Evolutionary conservation across 352 stramenopile species (phyloP).

Genomic region (Globisporangium barbulae): DNA sequence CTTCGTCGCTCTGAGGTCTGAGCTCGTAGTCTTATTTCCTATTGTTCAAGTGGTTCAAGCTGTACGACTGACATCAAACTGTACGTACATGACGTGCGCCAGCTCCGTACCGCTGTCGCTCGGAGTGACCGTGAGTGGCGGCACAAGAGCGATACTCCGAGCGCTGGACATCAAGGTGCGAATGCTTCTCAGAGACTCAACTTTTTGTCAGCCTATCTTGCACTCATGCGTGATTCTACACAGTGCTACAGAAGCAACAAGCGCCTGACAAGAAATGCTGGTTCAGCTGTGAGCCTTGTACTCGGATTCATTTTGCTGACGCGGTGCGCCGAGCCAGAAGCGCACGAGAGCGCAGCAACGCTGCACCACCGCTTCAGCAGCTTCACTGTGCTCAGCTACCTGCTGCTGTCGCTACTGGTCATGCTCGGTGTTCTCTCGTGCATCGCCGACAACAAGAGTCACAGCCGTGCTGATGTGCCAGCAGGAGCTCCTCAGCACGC

Average conservation of each 20-base stretch:
- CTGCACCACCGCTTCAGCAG: conserved; percentile 17
- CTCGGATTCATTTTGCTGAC: conserved; percentile 9
- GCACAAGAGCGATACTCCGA: conserved; percentile 11
- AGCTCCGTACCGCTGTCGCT: conserved; percentile 23
- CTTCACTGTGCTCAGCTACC: conserved; percentile 9
- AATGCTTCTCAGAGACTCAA: background rate
- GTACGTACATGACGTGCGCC: background rate
- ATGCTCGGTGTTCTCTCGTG: conserved; percentile 22
- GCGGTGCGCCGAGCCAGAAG: background rate
- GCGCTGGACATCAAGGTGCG: conserved; percentile 8
- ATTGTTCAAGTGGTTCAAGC: background rate
- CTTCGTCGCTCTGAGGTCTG: conserved; percentile 21
- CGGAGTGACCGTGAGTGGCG: conserved; percentile 6
- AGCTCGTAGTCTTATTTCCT: no score
- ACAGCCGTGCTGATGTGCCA: background rate
- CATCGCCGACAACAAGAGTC: conserved; percentile 15
- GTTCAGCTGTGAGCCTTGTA: conserved; percentile 2
- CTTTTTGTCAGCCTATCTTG: background rate
- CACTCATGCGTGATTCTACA: background rate
- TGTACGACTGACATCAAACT: no score
- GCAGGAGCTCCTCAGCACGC: background rate
- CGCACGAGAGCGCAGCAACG: background rate
- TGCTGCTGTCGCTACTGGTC: conserved; percentile 17
- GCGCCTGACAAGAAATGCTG: background rate
- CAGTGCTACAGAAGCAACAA: conserved; percentile 6